Base-by-base conservation (phyloP, 2,329 filamentous ascomycete genomes). In the Xylaria hypoxylon region DNA sequence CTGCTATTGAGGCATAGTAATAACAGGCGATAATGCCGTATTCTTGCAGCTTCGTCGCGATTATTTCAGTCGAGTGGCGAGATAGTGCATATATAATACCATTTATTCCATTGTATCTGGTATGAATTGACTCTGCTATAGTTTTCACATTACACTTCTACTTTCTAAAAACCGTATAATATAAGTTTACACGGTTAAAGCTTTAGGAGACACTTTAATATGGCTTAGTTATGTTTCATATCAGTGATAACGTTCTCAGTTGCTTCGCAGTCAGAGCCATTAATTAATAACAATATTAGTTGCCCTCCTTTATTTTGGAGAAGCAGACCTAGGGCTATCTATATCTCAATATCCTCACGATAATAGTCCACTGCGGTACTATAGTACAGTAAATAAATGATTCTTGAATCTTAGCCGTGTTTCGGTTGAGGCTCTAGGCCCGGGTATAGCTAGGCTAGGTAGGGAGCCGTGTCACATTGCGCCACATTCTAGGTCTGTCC, bases 171-270 rank as follows among this genome's bases (percentile, higher is more conserved):
- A 50, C 22, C 22, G 22, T 10, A 28, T 50, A 50, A 31, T 31
- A 31, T 28, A 50, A 6, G 45, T 50, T 52, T 52, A 17, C 4
- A 11, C 48, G 7, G 28, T 52, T n/a, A 11, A 52, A 52, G 48
- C 48, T 52, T 35, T 52, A 19, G 6, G 31, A 22, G 6, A 24
- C 24, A 38, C 31, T 53, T 38, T 38, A 6, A 53, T n/a, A 53
- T 53, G 31, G 31, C 50, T n/a, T 38, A 40, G 50, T 53, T 53
- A 53, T 38, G 3, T 53, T 53, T 53, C 31, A 53, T 38, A 38
- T 53, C 31, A 8, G 33, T 38, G 3, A 53, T 35, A 53, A 53
- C 31, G 33, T 53, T 53, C 47, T 51, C 17, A 19, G 47, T 51
- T 51, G 19, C 50, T 53, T 48, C 10, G 45, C 45, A 8, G 45